phyloP scores from a whole-genome alignment of 371 early-diverging fungal genomes.

The Apophysomyces sp. region DNA sequence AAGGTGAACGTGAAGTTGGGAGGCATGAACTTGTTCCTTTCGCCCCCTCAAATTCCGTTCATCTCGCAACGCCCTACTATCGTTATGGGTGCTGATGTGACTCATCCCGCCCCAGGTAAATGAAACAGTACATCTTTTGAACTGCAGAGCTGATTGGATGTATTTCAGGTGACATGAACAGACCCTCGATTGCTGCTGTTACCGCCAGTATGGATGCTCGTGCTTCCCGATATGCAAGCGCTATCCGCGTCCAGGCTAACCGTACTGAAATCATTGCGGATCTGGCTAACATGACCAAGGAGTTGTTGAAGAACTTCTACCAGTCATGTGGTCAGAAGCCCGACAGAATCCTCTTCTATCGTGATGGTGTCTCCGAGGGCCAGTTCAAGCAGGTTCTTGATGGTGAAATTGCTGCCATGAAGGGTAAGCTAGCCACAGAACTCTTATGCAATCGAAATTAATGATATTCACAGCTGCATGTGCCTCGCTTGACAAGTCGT shows the following conservation, averaged over 20 bases:
- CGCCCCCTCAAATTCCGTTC: conserved; percentile 51
- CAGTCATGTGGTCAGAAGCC: conserved; percentile 79
- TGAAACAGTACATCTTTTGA: neutral
- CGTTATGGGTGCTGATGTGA: conserved; percentile 96
- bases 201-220: conserved; percentile 78
- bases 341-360: conserved; percentile 88
- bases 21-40: conserved; percentile 67
- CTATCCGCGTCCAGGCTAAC: conserved; percentile 81
- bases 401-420: conserved; percentile 79
- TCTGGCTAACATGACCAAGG: conserved; percentile 79
- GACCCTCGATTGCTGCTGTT: conserved; percentile 83
- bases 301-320: conserved; percentile 80
- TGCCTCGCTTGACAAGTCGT: conserved; percentile 59
- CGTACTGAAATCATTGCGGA: conserved; percentile 89
- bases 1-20: conserved; percentile 92
- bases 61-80: conserved; percentile 79
- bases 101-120: conserved; percentile 81
- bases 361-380: conserved; percentile 93
- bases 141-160: conserved; percentile 58
- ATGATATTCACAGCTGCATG: conserved; percentile 61
- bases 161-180: conserved; percentile 65
- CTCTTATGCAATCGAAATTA: neutral
- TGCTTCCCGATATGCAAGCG: conserved; percentile 84
- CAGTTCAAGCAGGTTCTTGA: conserved; percentile 83
- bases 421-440: neutral